Percentiles rank a stretch among this genome's conserved stretches.
Conservation (phyloP, 106 monocot genomes). For the Dendrobium officinale region DNA sequence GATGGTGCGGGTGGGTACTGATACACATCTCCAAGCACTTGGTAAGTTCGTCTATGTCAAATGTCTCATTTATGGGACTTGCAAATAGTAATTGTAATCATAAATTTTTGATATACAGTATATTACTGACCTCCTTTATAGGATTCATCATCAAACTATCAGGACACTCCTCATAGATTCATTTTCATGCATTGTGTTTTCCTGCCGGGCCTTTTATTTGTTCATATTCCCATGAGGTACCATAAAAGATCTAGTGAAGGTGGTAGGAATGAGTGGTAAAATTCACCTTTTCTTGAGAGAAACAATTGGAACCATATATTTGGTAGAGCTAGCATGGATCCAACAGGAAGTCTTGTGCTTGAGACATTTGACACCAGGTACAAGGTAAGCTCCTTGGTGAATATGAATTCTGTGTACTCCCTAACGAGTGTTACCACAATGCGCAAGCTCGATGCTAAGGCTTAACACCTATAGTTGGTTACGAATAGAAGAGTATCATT, state of each 20-base stretch:
- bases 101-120: not conserved
- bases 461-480: no score
- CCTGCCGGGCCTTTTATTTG: not conserved
- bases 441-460: no score
- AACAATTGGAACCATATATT: no score
- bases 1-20: conserved; percentile 54
- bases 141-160: no score
- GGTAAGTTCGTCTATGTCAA: conserved; percentile 26
- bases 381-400: no score
- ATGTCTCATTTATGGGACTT: not conserved
- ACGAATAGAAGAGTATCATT: no score
- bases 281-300: no score
- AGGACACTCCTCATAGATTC: not conserved
- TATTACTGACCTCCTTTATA: not conserved
- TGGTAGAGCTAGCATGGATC: no score
- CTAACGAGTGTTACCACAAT: no score
- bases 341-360: no score
- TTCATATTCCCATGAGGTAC: not conserved
- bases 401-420: no score
- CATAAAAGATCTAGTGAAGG: not conserved
- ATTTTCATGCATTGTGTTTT: not conserved
- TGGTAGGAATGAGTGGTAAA: not conserved
- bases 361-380: no score
- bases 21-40: conserved; percentile 55
- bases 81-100: not conserved